phyloP scores from a whole-genome alignment of 176 grass and related monocot species.

The Lolium rigidum region DNA sequence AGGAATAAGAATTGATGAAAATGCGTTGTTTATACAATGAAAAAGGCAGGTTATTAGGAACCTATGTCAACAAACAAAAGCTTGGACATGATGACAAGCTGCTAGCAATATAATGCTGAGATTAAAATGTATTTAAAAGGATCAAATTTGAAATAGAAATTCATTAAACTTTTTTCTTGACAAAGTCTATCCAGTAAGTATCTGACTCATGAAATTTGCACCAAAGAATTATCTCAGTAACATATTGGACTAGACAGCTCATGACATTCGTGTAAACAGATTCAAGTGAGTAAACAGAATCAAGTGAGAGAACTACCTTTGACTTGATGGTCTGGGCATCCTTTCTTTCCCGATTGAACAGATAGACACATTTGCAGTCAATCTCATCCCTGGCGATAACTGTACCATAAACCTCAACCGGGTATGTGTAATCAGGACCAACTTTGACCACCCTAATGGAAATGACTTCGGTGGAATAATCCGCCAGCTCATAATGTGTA shows the following conservation, averaged over 20 bases:
- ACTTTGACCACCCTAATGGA: no score
- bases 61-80: neutral
- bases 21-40: neutral
- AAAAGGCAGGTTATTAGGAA: neutral
- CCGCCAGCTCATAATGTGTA: no score
- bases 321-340: no score
- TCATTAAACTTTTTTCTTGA: neutral
- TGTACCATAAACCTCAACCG: no score
- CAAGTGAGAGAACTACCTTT: no score
- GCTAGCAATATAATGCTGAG: neutral
- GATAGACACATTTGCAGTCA: no score
- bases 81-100: neutral
- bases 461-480: no score
- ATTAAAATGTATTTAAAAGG: neutral
- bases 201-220: neutral
- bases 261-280: neutral
- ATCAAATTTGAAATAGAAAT: neutral
- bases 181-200: neutral
- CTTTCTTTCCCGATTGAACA: no score
- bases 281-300: no score
- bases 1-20: neutral
- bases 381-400: no score
- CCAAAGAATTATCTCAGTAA: neutral
- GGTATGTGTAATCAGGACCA: no score
- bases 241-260: neutral